Conservation (phyloP, 2,329 filamentous ascomycete species). For the Monosporascus ibericus region DNA sequence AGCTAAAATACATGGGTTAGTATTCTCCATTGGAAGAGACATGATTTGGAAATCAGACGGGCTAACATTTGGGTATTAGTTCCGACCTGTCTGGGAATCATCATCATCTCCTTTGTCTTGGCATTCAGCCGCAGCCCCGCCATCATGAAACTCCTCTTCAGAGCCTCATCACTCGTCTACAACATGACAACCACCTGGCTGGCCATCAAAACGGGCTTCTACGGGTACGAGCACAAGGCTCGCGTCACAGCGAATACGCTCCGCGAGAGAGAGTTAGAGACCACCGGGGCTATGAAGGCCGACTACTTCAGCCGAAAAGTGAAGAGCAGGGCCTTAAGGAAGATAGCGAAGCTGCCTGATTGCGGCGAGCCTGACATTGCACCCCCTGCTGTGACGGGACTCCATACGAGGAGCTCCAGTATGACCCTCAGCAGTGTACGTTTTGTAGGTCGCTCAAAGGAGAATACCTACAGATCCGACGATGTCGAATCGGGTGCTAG, state of each 20-base stretch:
- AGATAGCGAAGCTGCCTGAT: no score
- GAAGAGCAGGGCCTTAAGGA: no score
- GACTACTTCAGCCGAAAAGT: no score
- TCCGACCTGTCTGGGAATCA: background rate
- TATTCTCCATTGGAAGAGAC: background rate
- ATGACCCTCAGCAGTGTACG: no score
- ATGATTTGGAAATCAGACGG: background rate
- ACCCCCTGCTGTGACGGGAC: no score
- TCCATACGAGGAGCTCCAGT: no score
- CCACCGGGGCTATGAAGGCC: no score
- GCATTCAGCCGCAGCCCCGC: conserved; percentile 6
- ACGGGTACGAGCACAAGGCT: conserved; percentile 2
- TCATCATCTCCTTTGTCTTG: background rate
- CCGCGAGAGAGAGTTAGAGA: background rate
- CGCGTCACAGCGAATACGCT: background rate
- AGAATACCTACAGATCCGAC: no score
- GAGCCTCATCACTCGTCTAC: conserved; percentile 1
- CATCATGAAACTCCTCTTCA: conserved; percentile 4
- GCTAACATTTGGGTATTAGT: background rate
- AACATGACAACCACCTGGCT: conserved; percentile 6
- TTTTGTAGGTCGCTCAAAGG: no score
- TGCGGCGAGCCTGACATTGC: no score
- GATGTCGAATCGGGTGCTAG: no score
- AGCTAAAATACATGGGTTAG: conserved; percentile 16
- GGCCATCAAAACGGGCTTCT: conserved; percentile 4